Base-by-base conservation (phyloP, 192 early-diverging fungal genomes). In the Podila minutissima region DNA sequence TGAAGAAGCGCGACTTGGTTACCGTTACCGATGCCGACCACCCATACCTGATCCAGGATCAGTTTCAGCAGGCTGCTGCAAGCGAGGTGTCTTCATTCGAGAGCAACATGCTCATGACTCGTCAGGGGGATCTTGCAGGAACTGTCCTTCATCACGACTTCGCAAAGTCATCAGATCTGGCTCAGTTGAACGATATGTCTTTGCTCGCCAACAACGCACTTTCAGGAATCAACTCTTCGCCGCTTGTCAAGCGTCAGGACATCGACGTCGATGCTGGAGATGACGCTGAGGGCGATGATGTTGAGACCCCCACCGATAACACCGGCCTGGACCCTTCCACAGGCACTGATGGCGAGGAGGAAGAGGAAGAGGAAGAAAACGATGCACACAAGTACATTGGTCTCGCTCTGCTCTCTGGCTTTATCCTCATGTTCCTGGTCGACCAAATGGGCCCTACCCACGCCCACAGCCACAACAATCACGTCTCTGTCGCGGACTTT, bases 391-490 rank as follows among this genome's bases (percentile, higher is more conserved):
- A 82, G 48, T 91, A 93, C 51, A 91, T 98, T 72, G 95, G 97
- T 8, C 82, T 94, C 59, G 86, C 94, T 20, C 84, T 98, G 58
- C 78, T 94, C 9, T 76, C 93, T 37, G 97, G 97, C 24, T 98
- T 97, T 72, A 87, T 88, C 28, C 83, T 94, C 74, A 98, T 98
- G 96, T 95, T 96, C 68, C 75, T 97, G 50, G 91, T 97, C 24
- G 96, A 97, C 78, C 89, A 92, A 62, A 71, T 91, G 51, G 86
- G 88, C 31, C 84, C 88, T 7, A 70, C 81, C 17, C 84, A 85
- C 60, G 78, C 66, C 26, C 84, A 85, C 50, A 63, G 60, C 59
- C 75, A 82, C 59, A 75, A 82, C 65, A 73, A 49, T 48, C 65
- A 68, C 20, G 65, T 71, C 64, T 70, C 69, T 12, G 75, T 67